Evolutionary conservation across 2,329 filamentous ascomycete species (phyloP).

Genomic region (Alternaria novae-zelandiae): DNA sequence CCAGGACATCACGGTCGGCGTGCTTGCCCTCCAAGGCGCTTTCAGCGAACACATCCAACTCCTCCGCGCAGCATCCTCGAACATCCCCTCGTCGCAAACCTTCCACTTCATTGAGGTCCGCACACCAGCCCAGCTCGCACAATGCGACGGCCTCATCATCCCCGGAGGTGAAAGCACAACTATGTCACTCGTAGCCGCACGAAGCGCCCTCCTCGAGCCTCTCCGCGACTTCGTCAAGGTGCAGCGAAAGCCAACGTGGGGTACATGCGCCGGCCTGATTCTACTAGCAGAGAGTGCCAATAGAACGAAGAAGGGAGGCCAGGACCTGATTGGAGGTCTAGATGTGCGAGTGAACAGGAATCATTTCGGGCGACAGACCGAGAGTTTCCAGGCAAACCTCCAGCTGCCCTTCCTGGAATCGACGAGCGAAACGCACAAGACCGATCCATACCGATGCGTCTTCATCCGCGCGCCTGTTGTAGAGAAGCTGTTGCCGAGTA

Average conservation of each 20-base stretch:
- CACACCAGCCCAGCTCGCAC: slow-evolving; percentile 71
- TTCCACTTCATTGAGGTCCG: slow-evolving; percentile 76
- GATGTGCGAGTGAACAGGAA: slow-evolving; percentile 91
- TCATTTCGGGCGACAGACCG: slow-evolving; percentile 91
- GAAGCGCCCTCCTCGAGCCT: slow-evolving; percentile 82
- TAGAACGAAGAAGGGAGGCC: slow-evolving; percentile 85
- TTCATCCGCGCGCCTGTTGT: slow-evolving; percentile 97
- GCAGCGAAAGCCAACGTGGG: slow-evolving; percentile 84
- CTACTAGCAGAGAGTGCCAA: slow-evolving; percentile 87
- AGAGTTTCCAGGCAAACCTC: slow-evolving; percentile 83
- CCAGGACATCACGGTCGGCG: slow-evolving; percentile 60
- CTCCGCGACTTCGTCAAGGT: slow-evolving; percentile 90
- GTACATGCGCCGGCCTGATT: slow-evolving; percentile 94
- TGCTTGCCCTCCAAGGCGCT: slow-evolving; percentile 85
- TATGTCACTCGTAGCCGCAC: slow-evolving; percentile 84
- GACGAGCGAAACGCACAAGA: slow-evolving; percentile 34
- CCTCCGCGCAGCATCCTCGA: slow-evolving; percentile 70
- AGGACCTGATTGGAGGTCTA: slow-evolving; percentile 90
- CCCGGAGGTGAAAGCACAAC: slow-evolving; percentile 96
- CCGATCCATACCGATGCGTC: slow-evolving; percentile 74
- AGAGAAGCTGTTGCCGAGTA: slow-evolving; percentile 72
- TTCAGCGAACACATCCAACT: slow-evolving; percentile 87
- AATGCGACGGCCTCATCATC: slow-evolving; percentile 84
- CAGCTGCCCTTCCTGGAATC: slow-evolving; percentile 71
- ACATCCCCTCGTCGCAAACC: slow-evolving; percentile 45